Evolutionary conservation across 108 stramenopile species (phyloP).

Genomic region (Nitzschia sp.): DNA sequence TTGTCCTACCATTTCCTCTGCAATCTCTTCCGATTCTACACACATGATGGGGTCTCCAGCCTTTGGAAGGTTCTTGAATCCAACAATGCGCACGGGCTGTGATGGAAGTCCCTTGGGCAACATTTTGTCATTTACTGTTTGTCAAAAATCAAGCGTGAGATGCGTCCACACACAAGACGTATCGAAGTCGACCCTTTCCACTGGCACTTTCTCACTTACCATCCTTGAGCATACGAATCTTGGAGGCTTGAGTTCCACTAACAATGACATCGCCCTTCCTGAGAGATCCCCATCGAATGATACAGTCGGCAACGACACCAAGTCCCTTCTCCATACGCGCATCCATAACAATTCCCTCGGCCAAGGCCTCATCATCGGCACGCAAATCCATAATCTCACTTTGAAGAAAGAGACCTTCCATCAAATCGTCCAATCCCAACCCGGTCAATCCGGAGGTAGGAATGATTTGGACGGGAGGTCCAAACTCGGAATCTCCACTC

Average conservation of each 20-base stretch:
- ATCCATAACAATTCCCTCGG: slow-evolving; percentile 82
- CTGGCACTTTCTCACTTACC: slow-evolving; percentile 28
- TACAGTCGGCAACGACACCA: slow-evolving; percentile 78
- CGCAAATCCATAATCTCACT: slow-evolving; percentile 84
- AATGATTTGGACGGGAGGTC: slow-evolving; percentile 84
- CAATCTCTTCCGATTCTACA: slow-evolving; percentile 70
- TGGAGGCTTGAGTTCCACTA: slow-evolving; percentile 65
- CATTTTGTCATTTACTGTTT: slow-evolving; percentile 48
- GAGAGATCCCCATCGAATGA: slow-evolving; percentile 78
- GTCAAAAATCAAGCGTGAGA: slow-evolving; percentile 1
- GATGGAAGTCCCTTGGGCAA: slow-evolving; percentile 68
- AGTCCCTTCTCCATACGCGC: slow-evolving; percentile 78
- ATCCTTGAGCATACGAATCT: slow-evolving; percentile 76
- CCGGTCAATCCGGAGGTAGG: slow-evolving; percentile 87
- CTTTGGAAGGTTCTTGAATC: slow-evolving; percentile 76
- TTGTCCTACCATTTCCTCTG: slow-evolving; percentile 60
- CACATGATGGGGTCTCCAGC: slow-evolving; percentile 80
- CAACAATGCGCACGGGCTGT: slow-evolving; percentile 80
- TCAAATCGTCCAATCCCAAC: slow-evolving; percentile 86
- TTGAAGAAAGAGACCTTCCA: slow-evolving; percentile 77
- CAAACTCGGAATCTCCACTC: slow-evolving; percentile 59
- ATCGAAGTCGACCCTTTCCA: neutral
- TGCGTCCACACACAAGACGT: too few species aligned
- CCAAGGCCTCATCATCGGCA: slow-evolving; percentile 75
- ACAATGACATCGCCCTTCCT: slow-evolving; percentile 71